A percentile compares a stretch with the other conserved stretches of the same genome.
These are phyloP conservation scores for Nakataea oryzae DNA, from an alignment of 2,329 filamentous ascomycete species.

Conservation along the genomic window DNA sequence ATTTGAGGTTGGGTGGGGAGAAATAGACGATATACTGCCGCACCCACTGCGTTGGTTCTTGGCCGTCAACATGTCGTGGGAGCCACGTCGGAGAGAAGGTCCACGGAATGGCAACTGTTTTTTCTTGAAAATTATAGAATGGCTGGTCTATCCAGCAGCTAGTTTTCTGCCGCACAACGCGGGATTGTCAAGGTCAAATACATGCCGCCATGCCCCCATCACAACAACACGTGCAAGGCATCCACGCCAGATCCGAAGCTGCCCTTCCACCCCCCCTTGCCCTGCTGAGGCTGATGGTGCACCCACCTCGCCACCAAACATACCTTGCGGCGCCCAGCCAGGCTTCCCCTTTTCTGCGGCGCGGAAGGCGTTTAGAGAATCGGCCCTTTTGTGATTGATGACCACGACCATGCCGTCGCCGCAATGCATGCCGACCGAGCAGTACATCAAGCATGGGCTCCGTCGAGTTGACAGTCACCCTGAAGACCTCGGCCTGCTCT, in stretches of 20 bases:
- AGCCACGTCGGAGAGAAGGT: too few relatives aligned
- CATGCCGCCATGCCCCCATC: too few relatives aligned
- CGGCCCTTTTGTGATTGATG: constrained; percentile 7
- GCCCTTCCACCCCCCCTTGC: not conserved
- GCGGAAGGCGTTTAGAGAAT: constrained; percentile 2
- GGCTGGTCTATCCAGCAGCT: too few relatives aligned
- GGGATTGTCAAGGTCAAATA: too few relatives aligned
- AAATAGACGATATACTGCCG: not conserved
- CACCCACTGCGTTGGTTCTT: too few relatives aligned
- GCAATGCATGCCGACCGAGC: constrained; percentile 11
- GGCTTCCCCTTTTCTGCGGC: constrained; percentile 6
- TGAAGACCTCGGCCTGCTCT: constrained; percentile 5
- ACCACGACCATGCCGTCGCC: constrained; percentile 11
- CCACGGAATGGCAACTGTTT: too few relatives aligned
- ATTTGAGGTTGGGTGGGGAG: constrained; percentile 1
- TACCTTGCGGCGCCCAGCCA: constrained; percentile 2
- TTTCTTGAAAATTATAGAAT: too few relatives aligned
- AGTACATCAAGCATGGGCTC: constrained; percentile 9
- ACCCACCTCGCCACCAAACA: constrained; percentile 3
- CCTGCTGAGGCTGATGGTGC: not conserved
- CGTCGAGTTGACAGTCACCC: constrained; percentile 8
- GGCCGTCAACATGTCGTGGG: too few relatives aligned
- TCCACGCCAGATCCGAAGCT: not conserved
- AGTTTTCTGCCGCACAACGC: too few relatives aligned
- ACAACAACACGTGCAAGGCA: too few relatives aligned